Evolutionary conservation across 2,329 filamentous ascomycete genomes (phyloP), one percentile per base, ranked within the genome.

Genomic region (Phaeosphaeriaceae sp.): DNA sequence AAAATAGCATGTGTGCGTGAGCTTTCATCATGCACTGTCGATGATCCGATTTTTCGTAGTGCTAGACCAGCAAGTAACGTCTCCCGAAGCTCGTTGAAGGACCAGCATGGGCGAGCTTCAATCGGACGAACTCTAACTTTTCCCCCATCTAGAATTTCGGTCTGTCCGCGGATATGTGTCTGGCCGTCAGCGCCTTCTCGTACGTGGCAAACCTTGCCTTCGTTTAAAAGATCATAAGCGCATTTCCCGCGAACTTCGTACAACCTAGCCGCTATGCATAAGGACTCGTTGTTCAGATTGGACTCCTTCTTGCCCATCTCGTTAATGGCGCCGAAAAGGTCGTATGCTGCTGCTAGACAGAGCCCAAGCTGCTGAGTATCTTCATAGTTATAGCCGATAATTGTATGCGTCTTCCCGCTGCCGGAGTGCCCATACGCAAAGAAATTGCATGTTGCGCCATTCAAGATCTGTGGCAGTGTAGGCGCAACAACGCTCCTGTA

Each of bases 1-100:
- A 79, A 39, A 0, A 79, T 60, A 0, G 76, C 76, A 54, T 79
- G 76, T 0, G 77, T 78, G 3, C 77, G 67, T 0, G 76, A 78
- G 46, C 76, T 79, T 47, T 77, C 68, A 41, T 78, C 72, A 50
- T 79, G 76, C 0, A 78, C 54, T 0, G 65, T 69, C 2, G 77
- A 79, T 5, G 70, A 66, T 2, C 74, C 76, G 0, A 68, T 73
- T 3, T 64, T 60, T 16, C 75, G 56, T 4, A 61, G 51, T 9
- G 60, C 56, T 1, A 77, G 58, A 0, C 68, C 74, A 3, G 33
- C 33, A 2, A 61, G 54, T 0, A 79, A 47, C 36, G 64, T 60
- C 1, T 45, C 17, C 3, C 54, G 63, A 3, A 78, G 42, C 0
- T 69, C 52, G 1, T 71, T 71, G 33, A 73, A 75, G 1, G 38